Evolutionary conservation across 2,329 filamentous ascomycete genomes (phyloP).

Genomic region (Paraconiothyrium brasiliense): DNA sequence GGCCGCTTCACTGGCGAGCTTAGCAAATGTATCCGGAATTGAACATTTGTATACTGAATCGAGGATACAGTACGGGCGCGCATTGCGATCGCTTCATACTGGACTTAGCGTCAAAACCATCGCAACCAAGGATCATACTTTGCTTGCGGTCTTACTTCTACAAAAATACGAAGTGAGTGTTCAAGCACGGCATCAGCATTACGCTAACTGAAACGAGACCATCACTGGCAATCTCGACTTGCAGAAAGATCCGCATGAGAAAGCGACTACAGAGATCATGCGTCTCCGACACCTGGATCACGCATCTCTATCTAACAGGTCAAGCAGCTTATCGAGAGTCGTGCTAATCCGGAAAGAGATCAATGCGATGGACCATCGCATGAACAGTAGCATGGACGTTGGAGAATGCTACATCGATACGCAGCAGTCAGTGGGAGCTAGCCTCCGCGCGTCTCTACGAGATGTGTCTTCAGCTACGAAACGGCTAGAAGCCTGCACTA

Average conservation of each 20-base stretch:
- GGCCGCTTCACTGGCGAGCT: constrained; percentile 2
- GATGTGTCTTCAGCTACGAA: background rate
- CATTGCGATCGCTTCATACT: constrained; percentile 6
- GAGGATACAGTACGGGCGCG: constrained; percentile 12
- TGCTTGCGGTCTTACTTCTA: constrained; percentile 5
- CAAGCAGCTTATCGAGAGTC: constrained; percentile 4
- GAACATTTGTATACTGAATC: constrained; percentile 2
- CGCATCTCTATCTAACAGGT: background rate
- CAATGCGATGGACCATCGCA: background rate
- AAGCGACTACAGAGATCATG: constrained; percentile 5
- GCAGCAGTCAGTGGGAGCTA: background rate
- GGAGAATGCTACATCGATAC: background rate
- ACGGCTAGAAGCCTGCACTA: background rate
- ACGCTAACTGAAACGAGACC: background rate
- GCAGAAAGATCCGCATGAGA: constrained; percentile 11
- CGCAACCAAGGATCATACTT: constrained; percentile 4
- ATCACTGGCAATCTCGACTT: constrained; percentile 1
- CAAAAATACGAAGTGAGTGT: constrained; percentile 12
- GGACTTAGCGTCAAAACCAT: constrained; percentile 2
- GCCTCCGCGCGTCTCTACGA: background rate
- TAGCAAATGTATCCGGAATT: constrained; percentile 11
- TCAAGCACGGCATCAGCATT: no score
- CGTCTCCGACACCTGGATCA: background rate
- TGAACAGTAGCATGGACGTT: background rate
- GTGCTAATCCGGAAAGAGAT: constrained; percentile 10